Evolutionary conservation across 1,284 basidiomycete genomes (phyloP), one percentile per base, ranked within the genome.

Genomic region (Porogramme epimiltina): DNA sequence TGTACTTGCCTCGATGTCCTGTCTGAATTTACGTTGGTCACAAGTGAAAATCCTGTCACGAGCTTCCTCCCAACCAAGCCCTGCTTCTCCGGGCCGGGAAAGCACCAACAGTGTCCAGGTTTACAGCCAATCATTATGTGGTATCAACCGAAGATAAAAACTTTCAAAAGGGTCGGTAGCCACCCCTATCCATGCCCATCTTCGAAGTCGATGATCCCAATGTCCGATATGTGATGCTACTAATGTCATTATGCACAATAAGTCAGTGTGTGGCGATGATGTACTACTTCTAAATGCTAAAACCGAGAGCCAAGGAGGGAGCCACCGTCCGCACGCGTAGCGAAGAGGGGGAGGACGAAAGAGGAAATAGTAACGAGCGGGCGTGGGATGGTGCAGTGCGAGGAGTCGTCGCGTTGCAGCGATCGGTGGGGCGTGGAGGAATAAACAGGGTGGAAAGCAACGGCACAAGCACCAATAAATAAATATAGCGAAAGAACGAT

Each of bases 381-480:
- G 36, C 24, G 36, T 16, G 42, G 20, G 34, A 45, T 49, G n/a
- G 40, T 28, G 33, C 39, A 24, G 23, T 28, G 23, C 38, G 23
- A n/a, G 20, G 18, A 19, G 45, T 16, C 38, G 20, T 25, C 23
- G 41, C 39, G 28, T 16, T 26, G n/a, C n/a, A n/a, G n/a, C n/a
- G n/a, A n/a, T n/a, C n/a, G n/a, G n/a, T n/a, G 48, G n/a, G 48
- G 19, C 22, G 49, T 13, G 24, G 15, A 28, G 22, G 23, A 24
- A 34, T 20, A 45, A 42, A 49, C 20, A 48, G 26, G 34, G 45
- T 3, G 40, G 56, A 49, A 39, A 55, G 56, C 58, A 56, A 45
- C 50, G 37, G 39, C 48, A 59, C 50, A 59, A 50, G 58, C 55
- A 59, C 52, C 4, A 15, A 59, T 59, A 59, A 59, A 59, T 59